phyloP scores from a whole-genome alignment of 2,329 filamentous ascomycete genomes.

The Apiospora koreana region DNA sequence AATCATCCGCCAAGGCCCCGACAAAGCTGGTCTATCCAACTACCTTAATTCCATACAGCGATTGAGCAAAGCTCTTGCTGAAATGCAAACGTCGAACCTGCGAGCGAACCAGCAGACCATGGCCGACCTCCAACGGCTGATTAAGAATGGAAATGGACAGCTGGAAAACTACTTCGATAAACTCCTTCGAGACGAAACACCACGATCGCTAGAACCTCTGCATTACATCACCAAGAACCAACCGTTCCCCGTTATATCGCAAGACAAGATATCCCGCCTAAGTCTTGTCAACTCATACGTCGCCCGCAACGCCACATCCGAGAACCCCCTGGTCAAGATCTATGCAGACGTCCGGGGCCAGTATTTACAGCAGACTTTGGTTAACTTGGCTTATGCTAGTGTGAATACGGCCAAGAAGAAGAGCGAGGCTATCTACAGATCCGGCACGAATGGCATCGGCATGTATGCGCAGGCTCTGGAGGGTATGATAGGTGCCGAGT shows the following conservation, averaged over 20 bases:
- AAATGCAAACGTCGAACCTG: constrained; percentile 88
- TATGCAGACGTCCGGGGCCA: constrained; percentile 86
- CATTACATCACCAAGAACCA: constrained; percentile 90
- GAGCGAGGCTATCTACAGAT: constrained; percentile 80
- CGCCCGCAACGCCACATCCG: constrained; percentile 55
- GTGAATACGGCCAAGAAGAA: constrained; percentile 82
- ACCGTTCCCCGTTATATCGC: constrained; percentile 78
- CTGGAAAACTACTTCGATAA: constrained; percentile 83
- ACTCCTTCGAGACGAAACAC: constrained; percentile 73
- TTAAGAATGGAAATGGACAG: constrained; percentile 78
- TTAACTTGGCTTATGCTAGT: constrained; percentile 85
- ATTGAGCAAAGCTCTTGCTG: constrained; percentile 77
- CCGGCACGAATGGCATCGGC: constrained; percentile 87
- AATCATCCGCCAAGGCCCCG: constrained; percentile 85
- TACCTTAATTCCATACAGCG: constrained; percentile 91
- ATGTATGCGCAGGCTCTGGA: constrained; percentile 88
- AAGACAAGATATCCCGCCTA: constrained; percentile 74
- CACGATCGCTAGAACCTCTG: constrained; percentile 80
- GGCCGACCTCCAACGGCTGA: constrained; percentile 72
- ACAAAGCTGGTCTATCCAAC: constrained; percentile 76
- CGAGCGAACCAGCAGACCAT: constrained; percentile 90
- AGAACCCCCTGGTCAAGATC: constrained; percentile 74
- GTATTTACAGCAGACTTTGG: constrained; percentile 79
- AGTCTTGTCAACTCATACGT: constrained; percentile 79
- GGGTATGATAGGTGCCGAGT: constrained; percentile 82